Base-by-base conservation (phyloP, 495 filamentous ascomycete genomes). In the Penicillium verhagenii region DNA sequence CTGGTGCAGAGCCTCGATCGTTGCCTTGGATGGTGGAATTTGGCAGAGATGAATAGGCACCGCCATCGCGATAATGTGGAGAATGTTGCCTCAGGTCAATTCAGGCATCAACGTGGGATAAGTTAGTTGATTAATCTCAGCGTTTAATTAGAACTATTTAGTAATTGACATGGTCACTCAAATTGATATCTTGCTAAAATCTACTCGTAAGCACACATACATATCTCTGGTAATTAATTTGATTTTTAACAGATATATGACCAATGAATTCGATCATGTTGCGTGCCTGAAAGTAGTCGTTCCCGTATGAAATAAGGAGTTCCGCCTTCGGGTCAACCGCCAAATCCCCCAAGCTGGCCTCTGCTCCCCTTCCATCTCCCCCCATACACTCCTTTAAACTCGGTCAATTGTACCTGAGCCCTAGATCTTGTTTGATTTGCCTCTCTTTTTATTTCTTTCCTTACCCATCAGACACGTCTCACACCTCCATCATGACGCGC, bases 401-500 rank as follows among this genome's bases (percentile, higher is more conserved):
- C 39, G 51, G 43, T 56, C 53, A 59, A 60, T 63, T 63, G 56
- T 38, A 46, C 54, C 56, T 46, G 56, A 1, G 19, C 38, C 3
- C 43, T 20, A 21, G 8, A 57, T 38, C n/a, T 13, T 6, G 1
- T 39, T 42, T 37, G 21, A 26, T 39, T 23, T 24, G 24, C 52
- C 54, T 31, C 57, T 53, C 31, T 50, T 58, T 56, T 18, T 51
- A 21, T 35, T 40, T 24, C 18, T 21, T 19, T 53, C 11, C n/a
- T 8, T 20, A 53, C 40, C 21, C 16, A 16, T 57, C n/a, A 28
- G 18, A 11, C 6, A 35, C 37, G 35, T 29, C 49, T 35, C 25
- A 42, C 47, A 21, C 54, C 31, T 53, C 58, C 67, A 71, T 40
- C 59, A 98, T 97, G 94, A 96, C 94, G 58, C 90, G 91, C 72